Evolutionary conservation across 2,329 filamentous ascomycete species (phyloP), one percentile per base, ranked within the genome.

Genomic region (Xylariales sp.): DNA sequence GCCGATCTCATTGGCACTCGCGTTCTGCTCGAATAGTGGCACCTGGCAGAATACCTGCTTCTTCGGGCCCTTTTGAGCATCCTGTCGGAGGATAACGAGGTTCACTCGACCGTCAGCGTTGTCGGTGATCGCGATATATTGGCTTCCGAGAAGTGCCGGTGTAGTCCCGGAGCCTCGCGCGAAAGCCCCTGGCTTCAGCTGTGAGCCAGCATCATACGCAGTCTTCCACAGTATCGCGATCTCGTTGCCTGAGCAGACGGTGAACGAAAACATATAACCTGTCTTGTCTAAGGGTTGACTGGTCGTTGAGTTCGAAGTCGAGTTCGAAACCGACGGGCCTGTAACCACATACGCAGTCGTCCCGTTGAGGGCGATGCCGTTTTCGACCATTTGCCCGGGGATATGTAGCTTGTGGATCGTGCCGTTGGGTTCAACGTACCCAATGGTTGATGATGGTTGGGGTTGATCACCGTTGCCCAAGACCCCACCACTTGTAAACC

Each of bases 351-450:
- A 50, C 9, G 45, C 37, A 16, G 46, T 46, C 16, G 24, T 42
- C 4, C 46, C 46, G 27, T 28, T 46, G 40, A 48, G 24, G 5
- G 46, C 46, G 21, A 50, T 48, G 25, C 43, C 43, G 31, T 50
- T 50, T 34, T 50, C 47, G 14, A 48, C 35, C 4, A 43, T 29
- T 29, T 48, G 46, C 21, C 43, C 29, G 5, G 28, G 24, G 6
- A 48, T 31, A 21, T 46, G 45, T 12, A 31, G 4, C 11, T 21
- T 10, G 31, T 42, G 29, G 9, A 47, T 22, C 19, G 11, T 15
- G 10, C 31, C 29, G 14, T 29, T 20, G 29, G 39, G 32, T 20
- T 22, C 22, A 8, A 41, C 31, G 19, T 34, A 41, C 7, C 39
- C 39, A 14, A 41, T 18, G 11, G 39, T 41, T 16, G 39, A n/a